Evolutionary conservation across 202 grass and related monocot genomes (phyloP), one percentile per base, ranked within the genome.

Genomic region (Elaeis oleifera): DNA sequence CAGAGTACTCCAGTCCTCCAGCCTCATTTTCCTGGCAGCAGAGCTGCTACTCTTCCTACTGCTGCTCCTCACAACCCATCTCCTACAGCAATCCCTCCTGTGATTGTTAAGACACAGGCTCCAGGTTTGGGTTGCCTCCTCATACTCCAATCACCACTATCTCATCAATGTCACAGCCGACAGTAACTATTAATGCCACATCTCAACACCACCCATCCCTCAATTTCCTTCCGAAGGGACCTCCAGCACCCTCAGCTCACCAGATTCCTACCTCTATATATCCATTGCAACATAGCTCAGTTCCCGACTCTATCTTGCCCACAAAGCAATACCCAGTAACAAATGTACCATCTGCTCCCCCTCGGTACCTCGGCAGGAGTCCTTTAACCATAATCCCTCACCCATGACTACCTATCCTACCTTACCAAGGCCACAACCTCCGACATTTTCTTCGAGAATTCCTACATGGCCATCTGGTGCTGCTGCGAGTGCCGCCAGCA

Each of bases 41-140:
- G 59, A 48, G 58, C 21, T 53, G 65, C 68, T 63, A 55, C 55
- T 32, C 61, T 66, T 29, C 80, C 27, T 67, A 16, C 58, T 3
- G 48, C 65, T 63, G 71, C 72, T 78, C 78, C 54, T 51, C 86
- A 81, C 72, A 77, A 62, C 63, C 71, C 66, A 69, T 60, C 36
- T 44, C 36, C 9, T 1, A 9, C 36, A 44, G 36, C 36, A 44
- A 5, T 44, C 36, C 36, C 9, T 13, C 36, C 36, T 0, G 36
- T 44, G 8, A 11, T 13, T 44, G 36, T 13, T 44, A 44, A 13
- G 36, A 44, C 64, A 57, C 77, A 78, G 76, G 50, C 70, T 59
- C 65, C 76, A 64, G 61, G 79, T 72, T 74, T 78, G 57, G 81
- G 44, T 74, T 78, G 20, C 77, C 65, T 16, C 25, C 79, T 60